phyloP scores from a whole-genome alignment of 768 basidiomycete genomes.

The Leccinum olivaceopallidum region DNA sequence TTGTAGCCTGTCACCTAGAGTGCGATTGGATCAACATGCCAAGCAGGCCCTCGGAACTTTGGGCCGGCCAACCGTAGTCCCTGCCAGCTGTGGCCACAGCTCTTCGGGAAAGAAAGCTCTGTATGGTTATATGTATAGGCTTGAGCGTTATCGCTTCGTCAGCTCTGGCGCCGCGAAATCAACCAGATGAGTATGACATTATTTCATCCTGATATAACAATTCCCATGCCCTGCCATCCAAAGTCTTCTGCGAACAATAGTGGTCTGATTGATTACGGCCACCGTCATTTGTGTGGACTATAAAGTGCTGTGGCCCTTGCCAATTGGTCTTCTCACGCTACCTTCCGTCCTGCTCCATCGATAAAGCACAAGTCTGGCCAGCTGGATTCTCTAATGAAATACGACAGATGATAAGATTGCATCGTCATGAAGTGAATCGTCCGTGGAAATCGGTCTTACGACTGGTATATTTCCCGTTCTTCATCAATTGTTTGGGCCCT shows the following conservation, averaged over 20 bases:
- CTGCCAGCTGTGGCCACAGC: neutral
- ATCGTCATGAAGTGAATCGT: conserved; percentile 9
- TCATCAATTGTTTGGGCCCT: neutral
- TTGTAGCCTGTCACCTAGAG: neutral
- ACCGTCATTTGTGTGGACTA: conserved; percentile 3
- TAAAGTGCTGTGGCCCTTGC: conserved; percentile 12
- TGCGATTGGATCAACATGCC: neutral
- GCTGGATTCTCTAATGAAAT: conserved; percentile 13
- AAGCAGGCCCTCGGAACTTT: neutral
- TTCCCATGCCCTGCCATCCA: neutral
- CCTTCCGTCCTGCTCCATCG: conserved; percentile 13
- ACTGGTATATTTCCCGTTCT: conserved; percentile 13
- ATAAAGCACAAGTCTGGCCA: conserved; percentile 10
- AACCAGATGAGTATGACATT: neutral
- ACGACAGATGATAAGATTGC: conserved; percentile 12
- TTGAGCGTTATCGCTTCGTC: neutral
- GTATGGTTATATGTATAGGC: conserved; percentile 1
- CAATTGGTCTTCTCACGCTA: conserved; percentile 20
- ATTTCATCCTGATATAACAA: neutral
- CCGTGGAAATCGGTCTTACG: conserved; percentile 2
- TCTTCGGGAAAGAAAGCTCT: conserved; percentile 3
- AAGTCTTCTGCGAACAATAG: conserved; percentile 1
- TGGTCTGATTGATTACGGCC: conserved; percentile 15
- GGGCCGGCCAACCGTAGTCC: neutral
- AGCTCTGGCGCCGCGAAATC: neutral